Evolutionary conservation across 805 yeast species (phyloP).

Genomic region (Kuraishia capsulata): DNA sequence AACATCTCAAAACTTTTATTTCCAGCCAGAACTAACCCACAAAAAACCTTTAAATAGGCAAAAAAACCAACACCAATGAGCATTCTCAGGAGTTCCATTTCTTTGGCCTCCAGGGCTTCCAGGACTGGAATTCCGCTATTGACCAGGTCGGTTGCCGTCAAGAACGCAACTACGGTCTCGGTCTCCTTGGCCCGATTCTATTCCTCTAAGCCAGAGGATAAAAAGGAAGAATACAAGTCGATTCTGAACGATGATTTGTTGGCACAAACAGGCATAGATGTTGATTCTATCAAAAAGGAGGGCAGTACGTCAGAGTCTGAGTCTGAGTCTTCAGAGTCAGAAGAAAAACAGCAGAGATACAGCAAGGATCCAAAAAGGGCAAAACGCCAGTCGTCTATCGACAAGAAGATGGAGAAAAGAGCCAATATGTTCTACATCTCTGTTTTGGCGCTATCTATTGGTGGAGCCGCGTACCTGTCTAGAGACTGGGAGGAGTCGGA

Average conservation of each 20-base stretch:
- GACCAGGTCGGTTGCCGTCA: too few relatives aligned
- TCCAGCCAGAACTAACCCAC: too few relatives aligned
- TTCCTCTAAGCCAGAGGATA: slow-evolving; percentile 4
- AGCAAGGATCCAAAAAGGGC: slow-evolving; percentile 36
- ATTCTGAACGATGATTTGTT: slow-evolving; percentile 75
- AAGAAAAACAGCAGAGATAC: slow-evolving; percentile 4
- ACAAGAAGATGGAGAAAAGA: slow-evolving; percentile 72
- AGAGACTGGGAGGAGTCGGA: slow-evolving; percentile 83
- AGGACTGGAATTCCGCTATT: too few relatives aligned
- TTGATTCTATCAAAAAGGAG: slow-evolving; percentile 19
- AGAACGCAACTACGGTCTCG: too few relatives aligned
- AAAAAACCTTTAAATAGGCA: too few relatives aligned
- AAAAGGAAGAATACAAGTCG: slow-evolving; percentile 28
- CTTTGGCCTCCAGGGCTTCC: too few relatives aligned
- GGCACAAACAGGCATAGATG: slow-evolving; percentile 76
- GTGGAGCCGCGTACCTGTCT: slow-evolving; percentile 56
- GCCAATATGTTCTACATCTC: slow-evolving; percentile 68
- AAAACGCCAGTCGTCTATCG: slow-evolving; percentile 59
- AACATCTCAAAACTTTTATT: too few relatives aligned
- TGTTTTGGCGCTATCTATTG: slow-evolving; percentile 40
- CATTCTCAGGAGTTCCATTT: too few relatives aligned
- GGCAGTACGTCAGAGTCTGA: not conserved
- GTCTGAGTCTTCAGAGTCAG: not conserved
- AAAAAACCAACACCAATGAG: too few relatives aligned
- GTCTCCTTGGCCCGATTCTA: not conserved